Base-by-base conservation (phyloP, 805 yeast species). In the Zygosaccharomyces bisporus region DNA sequence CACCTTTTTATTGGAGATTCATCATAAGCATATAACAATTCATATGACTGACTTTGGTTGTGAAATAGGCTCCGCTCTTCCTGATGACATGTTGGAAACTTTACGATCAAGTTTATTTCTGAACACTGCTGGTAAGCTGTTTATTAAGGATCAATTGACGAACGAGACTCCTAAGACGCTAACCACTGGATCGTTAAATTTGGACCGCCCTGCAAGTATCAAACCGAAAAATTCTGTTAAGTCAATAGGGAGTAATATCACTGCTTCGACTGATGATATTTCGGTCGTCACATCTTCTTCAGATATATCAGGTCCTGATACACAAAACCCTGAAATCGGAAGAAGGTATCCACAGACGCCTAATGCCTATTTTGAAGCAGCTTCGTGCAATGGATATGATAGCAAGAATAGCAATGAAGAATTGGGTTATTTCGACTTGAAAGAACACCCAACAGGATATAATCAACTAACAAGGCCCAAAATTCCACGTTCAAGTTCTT, bases 1-100 rank as follows among this genome's bases (percentile, higher is more conserved):
- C 13, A 58, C 72, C 0, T 58, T 66, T 1, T 60, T 66, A 2
- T 54, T 80, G 13, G 52, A 54, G 3, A 56, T 63, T 3, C 51
- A 50, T 14, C 51, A 57, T 7, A 43, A 53, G 6, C 59, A 60
- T 9, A 42, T 63, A 24, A 59, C 72, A 0, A 69, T 79, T 33
- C 83, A 81, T 51, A 61, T 87, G 49, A 83, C 95, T 0, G 95
- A 87, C 41, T 78, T 80, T 59, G 79, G 80, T 16, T 69, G 80
- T 39, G 71, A 72, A 12, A 72, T 75, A 21, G 91, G 89, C 21
- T 74, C 68, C 4, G 70, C 79, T 0, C 53, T 84, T 14, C 74
- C 80, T 17, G 82, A 79, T 35, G 69, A 70, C 2, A 54, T 73
- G 1, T 45, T 82, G 2, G 67, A 67, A 2, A 49, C 52, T 1